Evolutionary conservation across 768 basidiomycete species (phyloP).

Genomic region (Hydnomerulius pinastri): DNA sequence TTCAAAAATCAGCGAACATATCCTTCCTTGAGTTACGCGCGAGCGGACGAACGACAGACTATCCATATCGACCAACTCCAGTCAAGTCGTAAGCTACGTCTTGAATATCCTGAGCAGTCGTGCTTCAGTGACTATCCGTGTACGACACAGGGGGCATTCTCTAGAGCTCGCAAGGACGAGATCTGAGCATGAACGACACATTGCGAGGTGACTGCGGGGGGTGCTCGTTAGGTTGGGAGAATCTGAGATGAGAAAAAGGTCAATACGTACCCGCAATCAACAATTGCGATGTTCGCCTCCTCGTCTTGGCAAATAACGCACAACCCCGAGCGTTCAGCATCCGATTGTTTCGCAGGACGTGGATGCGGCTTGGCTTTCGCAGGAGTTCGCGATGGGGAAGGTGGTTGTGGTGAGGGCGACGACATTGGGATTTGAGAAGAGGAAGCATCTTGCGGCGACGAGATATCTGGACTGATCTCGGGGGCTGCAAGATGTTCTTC

Average conservation of each 20-base stretch:
- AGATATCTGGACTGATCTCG: background rate
- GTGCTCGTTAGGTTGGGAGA: background rate
- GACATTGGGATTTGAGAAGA: background rate
- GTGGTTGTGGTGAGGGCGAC: conserved; percentile 19
- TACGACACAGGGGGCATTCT: conserved; percentile 91
- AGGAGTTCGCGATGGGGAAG: conserved; percentile 32
- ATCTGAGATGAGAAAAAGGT: background rate
- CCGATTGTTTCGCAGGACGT: conserved; percentile 11
- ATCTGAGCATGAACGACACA: conserved; percentile 80
- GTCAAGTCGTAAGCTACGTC: no score
- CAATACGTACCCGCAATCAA: conserved; percentile 84
- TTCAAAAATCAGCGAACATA: no score
- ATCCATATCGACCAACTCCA: no score
- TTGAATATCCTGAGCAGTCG: conserved; percentile 78
- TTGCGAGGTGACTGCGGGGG: conserved; percentile 65
- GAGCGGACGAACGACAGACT: no score
- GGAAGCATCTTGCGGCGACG: conserved; percentile 7
- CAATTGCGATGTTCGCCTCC: conserved; percentile 90
- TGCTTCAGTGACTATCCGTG: conserved; percentile 82
- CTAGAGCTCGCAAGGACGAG: conserved; percentile 75
- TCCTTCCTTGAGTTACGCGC: no score
- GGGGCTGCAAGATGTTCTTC: conserved; percentile 6
- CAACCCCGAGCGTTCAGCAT: conserved; percentile 66
- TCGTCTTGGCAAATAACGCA: conserved; percentile 95
- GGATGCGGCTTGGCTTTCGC: conserved; percentile 41